These are phyloP conservation scores for Trichoderma koningii DNA, from an alignment of 2,329 filamentous ascomycete species.

Conservation along the genomic window DNA sequence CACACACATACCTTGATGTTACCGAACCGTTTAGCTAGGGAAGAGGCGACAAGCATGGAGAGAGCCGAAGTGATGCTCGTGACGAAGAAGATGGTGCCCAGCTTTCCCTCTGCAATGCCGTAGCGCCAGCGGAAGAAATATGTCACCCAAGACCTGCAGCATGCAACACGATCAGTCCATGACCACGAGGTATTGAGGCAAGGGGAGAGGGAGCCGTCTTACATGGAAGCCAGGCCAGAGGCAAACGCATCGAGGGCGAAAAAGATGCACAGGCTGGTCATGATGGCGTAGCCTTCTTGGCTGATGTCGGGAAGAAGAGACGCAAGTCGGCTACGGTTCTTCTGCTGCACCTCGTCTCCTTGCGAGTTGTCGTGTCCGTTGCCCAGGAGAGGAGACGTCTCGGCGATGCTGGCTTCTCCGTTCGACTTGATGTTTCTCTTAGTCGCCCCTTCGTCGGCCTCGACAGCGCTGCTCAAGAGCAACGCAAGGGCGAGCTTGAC, in stretches of 20 bases:
- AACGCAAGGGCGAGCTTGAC: conserved; percentile 58
- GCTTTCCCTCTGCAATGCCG: conserved; percentile 49
- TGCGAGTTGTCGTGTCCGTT: conserved; percentile 22
- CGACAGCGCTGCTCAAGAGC: conserved; percentile 50
- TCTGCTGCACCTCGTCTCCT: neutral
- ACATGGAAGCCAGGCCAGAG: conserved; percentile 67
- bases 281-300: conserved; percentile 52
- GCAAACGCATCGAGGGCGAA: conserved; percentile 71
- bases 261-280: conserved; percentile 65
- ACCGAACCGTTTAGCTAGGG: conserved; percentile 57
- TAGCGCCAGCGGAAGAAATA: conserved; percentile 57
- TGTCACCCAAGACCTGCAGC: conserved; percentile 56
- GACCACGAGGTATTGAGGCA: conserved; percentile 35
- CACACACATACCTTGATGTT: conserved; percentile 58
- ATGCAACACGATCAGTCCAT: conserved; percentile 33
- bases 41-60: conserved; percentile 56
- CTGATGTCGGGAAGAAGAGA: conserved; percentile 60
- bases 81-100: conserved; percentile 59
- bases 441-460: conserved; percentile 38
- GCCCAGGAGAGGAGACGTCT: conserved; percentile 36
- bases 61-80: conserved; percentile 54
- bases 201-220: conserved; percentile 24
- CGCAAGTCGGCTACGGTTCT: neutral
- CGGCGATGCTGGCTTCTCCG: conserved; percentile 12
- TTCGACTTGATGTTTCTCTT: neutral